Evolutionary conservation across 2,329 filamentous ascomycete species (phyloP).

Genomic region (Pseudogymnoascus sp.): DNA sequence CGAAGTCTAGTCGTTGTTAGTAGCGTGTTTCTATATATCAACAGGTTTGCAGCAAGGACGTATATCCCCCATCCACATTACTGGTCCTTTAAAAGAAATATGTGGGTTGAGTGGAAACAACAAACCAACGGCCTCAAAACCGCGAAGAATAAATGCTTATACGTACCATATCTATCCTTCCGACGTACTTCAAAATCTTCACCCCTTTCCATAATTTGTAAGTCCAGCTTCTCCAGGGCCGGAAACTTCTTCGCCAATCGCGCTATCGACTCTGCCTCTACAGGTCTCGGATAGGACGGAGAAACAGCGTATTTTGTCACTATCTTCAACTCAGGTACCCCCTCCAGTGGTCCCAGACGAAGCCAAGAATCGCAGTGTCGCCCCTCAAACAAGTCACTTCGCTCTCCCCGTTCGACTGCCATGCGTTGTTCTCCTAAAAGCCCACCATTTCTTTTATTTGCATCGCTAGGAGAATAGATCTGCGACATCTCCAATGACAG

Average conservation of each 20-base stretch:
- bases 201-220: neutral
- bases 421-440: neutral
- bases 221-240: neutral
- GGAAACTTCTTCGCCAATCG: neutral
- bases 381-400: slow-evolving; percentile 12
- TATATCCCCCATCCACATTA: neutral
- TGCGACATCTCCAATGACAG: neutral
- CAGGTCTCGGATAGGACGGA: neutral
- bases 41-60: neutral
- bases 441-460: neutral
- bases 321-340: neutral
- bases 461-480: slow-evolving; percentile 14
- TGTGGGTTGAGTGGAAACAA: neutral
- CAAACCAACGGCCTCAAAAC: neutral
- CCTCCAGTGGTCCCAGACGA: neutral
- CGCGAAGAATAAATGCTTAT: neutral
- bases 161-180: slow-evolving; percentile 3
- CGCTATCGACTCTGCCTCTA: neutral
- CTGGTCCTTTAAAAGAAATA: neutral
- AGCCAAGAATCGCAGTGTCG: slow-evolving; percentile 15
- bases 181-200: neutral
- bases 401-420: slow-evolving; percentile 7
- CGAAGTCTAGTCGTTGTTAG: neutral
- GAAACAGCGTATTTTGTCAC: neutral
- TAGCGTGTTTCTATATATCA: neutral